Conservation (phyloP, 116 monocot species). For the Posidonia oceanica region DNA sequence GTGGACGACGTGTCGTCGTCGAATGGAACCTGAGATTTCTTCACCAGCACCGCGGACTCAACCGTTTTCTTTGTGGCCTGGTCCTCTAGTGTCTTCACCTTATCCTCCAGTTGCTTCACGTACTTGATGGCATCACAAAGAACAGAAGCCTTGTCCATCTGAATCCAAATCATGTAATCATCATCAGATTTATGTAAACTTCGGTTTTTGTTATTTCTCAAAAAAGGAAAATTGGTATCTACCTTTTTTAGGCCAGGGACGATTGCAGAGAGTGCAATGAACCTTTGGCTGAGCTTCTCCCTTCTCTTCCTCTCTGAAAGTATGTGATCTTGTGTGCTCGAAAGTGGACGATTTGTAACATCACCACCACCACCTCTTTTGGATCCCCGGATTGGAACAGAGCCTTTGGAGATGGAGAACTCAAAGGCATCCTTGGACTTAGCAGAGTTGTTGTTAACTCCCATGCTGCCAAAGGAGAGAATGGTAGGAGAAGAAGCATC, state of each 20-base stretch:
- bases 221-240: neutral
- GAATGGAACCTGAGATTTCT: conserved; percentile 21
- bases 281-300: conserved; percentile 57
- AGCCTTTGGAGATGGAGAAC: neutral
- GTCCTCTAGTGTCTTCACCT: conserved; percentile 44
- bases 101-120: conserved; percentile 62
- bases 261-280: conserved; percentile 46
- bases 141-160: conserved; percentile 88
- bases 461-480: conserved; percentile 12
- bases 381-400: neutral
- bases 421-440: neutral
- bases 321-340: conserved; percentile 40
- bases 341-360: neutral
- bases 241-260: conserved; percentile 68
- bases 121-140: conserved; percentile 71
- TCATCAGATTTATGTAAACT: neutral
- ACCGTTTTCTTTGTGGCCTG: conserved; percentile 20
- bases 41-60: conserved; percentile 30
- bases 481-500: conserved; percentile 17
- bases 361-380: conserved; percentile 5
- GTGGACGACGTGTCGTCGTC: conserved; percentile 18
- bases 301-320: conserved; percentile 58
- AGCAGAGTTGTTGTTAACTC: neutral
- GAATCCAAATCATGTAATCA: neutral
- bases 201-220: neutral